These are phyloP conservation scores for Globisporangium abappressorium DNA, from an alignment of 352 stramenopile species.

Conservation along the genomic window DNA sequence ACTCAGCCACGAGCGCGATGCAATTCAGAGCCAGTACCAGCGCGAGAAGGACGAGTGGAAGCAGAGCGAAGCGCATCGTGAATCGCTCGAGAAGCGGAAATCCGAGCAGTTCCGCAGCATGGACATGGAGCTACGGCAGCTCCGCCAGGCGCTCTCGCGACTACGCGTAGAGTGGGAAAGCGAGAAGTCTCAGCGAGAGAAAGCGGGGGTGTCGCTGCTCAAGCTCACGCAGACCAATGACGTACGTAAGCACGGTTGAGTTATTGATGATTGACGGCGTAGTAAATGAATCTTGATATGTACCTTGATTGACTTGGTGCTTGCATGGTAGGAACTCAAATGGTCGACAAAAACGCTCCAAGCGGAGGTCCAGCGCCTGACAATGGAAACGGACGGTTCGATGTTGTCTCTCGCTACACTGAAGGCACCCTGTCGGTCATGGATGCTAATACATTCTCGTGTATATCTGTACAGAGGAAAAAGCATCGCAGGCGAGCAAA, in stretches of 20 bases:
- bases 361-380: slow-evolving; percentile 30
- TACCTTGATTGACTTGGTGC: not conserved
- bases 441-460: not conserved
- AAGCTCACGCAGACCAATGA: slow-evolving; percentile 34
- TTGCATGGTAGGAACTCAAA: slow-evolving; percentile 35
- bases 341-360: slow-evolving; percentile 30
- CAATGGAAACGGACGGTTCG: slow-evolving; percentile 33
- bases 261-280: not conserved
- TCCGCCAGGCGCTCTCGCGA: slow-evolving; percentile 36
- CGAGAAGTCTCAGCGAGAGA: slow-evolving; percentile 43
- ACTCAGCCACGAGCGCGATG: slow-evolving; percentile 40
- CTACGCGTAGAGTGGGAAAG: slow-evolving; percentile 47
- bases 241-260: slow-evolving; percentile 17
- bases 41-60: slow-evolving; percentile 48
- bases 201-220: slow-evolving; percentile 33
- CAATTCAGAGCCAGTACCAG: slow-evolving; percentile 32
- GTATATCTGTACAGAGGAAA: slow-evolving; percentile 21
- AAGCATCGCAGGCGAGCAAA: slow-evolving; percentile 22
- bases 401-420: not conserved
- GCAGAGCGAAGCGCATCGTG: slow-evolving; percentile 21
- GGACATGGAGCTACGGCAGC: slow-evolving; percentile 50
- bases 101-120: slow-evolving; percentile 45
- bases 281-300: not conserved
- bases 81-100: slow-evolving; percentile 30
- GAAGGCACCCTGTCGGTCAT: not conserved